These are phyloP conservation scores for Pseudopediastrum boryanum DNA, from an alignment of 139 green algal genomes.

Conservation along the genomic window DNA sequence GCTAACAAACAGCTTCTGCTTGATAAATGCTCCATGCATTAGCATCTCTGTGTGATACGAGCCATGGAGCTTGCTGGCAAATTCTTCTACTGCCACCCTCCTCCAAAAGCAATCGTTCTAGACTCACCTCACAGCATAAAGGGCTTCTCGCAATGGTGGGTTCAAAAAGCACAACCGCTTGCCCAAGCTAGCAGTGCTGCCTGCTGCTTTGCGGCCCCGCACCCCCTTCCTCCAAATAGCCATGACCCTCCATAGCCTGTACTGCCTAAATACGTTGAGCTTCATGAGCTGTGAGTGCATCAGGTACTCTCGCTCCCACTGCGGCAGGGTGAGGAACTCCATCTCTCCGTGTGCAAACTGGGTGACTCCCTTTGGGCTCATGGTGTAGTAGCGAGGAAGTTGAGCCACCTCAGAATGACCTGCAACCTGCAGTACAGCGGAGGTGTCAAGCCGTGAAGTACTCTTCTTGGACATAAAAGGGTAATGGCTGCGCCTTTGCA, in stretches of 20 bases:
- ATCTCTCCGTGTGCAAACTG: conserved; percentile 39
- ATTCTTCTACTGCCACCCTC: no score
- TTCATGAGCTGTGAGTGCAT: conserved; percentile 62
- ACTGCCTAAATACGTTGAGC: conserved; percentile 18
- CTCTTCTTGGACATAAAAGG: neutral
- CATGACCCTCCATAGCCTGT: conserved; percentile 41
- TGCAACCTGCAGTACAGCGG: conserved; percentile 14
- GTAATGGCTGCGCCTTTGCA: neutral
- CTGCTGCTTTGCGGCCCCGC: conserved; percentile 44
- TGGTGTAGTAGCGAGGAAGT: conserved; percentile 57
- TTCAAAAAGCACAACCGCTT: conserved; percentile 65
- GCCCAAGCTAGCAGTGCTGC: conserved; percentile 42
- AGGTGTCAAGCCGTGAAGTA: no score
- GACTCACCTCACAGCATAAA: conserved; percentile 43
- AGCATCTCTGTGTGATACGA: neutral
- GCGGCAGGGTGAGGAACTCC: conserved; percentile 63
- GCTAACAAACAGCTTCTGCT: neutral
- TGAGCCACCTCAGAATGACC: neutral
- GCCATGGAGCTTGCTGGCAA: neutral
- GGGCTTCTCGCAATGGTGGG: conserved; percentile 48
- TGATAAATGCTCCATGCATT: neutral
- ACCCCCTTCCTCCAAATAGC: conserved; percentile 59
- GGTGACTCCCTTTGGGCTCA: conserved; percentile 63
- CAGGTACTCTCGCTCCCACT: conserved; percentile 72
- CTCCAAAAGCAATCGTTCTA: neutral